Base-by-base conservation (phyloP, 768 basidiomycete species). In the Omphalotus guepiniiformis region DNA sequence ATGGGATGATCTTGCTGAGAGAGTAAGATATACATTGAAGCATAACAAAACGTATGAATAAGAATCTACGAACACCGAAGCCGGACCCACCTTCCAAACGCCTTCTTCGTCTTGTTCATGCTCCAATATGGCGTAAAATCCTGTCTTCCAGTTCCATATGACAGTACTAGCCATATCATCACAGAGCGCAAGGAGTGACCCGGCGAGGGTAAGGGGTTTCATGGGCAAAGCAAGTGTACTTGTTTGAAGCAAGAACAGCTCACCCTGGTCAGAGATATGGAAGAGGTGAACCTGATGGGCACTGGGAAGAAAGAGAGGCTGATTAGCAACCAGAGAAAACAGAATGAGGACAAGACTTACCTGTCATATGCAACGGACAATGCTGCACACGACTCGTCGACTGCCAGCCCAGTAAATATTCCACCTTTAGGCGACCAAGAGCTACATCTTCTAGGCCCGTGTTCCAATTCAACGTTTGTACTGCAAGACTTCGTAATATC, bases 341-440 rank as follows among this genome's bases (percentile, higher is more conserved):
- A n/a, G 19, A 45, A 52, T 52, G 32, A 36, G n/a, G n/a, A n/a
- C n/a, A n/a, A 39, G 30, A 69, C 77, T 36, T 46, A 82, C 80
- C 72, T 70, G 39, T 68, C 62, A 35, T 70, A 61, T n/a, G 63
- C 59, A 1, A 78, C 56, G 8, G 79, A 74, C 26, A 83, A 54
- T 0, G 68, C 81, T 21, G 71, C 67, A 1, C 77, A 75, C 2
- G 55, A 52, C 8, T 61, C 54, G 44, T 78, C 73, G 3, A 55
- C 55, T 57, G 84, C 84, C 30, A 84, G 64, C 2, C 73, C 76
- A 30, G 68, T 72, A 49, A 84, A 77, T 6, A 83, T 57, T 1
- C 71, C 75, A 13, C 75, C 75, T 42, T 73, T 70, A 0, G 71
- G 75, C 22, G 70, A 73, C 83, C 84, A 85, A 41, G 76, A 68